Evolutionary conservation across 139 green algal genomes (phyloP), one percentile per base, ranked within the genome.

Genomic region (Picochlorum sp.): DNA sequence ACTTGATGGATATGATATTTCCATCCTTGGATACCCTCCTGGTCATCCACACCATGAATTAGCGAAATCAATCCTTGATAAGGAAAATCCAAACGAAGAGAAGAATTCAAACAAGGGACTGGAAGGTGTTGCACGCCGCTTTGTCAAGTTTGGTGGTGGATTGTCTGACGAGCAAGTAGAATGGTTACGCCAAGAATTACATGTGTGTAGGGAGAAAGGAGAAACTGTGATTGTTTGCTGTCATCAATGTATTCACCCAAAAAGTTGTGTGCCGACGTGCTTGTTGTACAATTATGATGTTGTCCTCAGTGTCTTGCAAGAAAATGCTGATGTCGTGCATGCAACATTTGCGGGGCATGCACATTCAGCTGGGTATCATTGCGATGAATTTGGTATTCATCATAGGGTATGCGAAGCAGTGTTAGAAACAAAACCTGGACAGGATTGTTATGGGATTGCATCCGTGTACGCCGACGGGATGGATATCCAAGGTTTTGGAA

Each of bases 131-230:
- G 51, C 67, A 6, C 68, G 78, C 8, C 75, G 88, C 31, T 95
- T 92, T 73, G 88, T 95, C 1, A 82, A 83, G 65, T 91, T 92
- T 81, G 85, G 85, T 26, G 89, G 89, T 15, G 89, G 81, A 3
- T 57, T 82, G 1, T 73, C 71, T 31, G 62, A 66, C 0, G 41
- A 26, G n/a, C 89, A 96, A 83, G 68, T 96, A 38, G 60, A 60
- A 15, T 96, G 88, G 88, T 66, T 96, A 13, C 28, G 70, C 38
- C 55, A 50, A 20, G 52, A 79, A 60, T 57, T 85, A 45, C 58
- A 49, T n/a, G 66, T 37, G 1, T 77, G 73, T 2, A 44, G 49
- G 15, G 34, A 38, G 2, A 28, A 24, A 4, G 41, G 57, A 3
- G 69, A 90, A 63, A 70, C 63, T 2, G 81, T 79, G 10, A 49